phyloP scores from a whole-genome alignment of 2,329 filamentous ascomycete species.

The Beauveria asiatica region DNA sequence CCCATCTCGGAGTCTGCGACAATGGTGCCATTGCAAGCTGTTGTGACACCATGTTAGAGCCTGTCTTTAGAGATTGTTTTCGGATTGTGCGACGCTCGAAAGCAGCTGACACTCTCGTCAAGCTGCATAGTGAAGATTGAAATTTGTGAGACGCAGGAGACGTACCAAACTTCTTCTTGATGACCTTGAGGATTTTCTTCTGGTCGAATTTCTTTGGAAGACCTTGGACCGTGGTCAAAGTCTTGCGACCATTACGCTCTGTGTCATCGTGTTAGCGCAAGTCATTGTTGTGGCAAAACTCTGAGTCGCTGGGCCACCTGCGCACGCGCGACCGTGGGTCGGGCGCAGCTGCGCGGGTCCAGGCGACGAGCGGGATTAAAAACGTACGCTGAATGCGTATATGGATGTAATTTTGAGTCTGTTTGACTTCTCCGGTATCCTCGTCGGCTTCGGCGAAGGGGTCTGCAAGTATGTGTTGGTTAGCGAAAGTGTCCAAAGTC shows the following conservation, averaged over 20 bases:
- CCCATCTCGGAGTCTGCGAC: constrained; percentile 94
- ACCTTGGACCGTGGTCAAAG: constrained; percentile 98
- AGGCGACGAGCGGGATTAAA: constrained; percentile 8
- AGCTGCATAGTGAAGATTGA: neutral
- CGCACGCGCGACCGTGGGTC: constrained; percentile 5
- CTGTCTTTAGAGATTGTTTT: neutral
- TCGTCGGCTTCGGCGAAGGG: constrained; percentile 99
- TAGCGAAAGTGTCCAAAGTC: constrained; percentile 17
- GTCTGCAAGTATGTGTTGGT: constrained; percentile 49
- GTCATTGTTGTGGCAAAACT: neutral
- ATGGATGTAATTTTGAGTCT: constrained; percentile 97
- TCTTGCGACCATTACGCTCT: constrained; percentile 99
- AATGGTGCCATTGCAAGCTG: constrained; percentile 99
- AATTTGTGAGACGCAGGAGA: constrained; percentile 4
- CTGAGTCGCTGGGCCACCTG: neutral
- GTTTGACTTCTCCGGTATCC: constrained; percentile 91
- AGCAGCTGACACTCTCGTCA: neutral
- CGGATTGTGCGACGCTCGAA: neutral
- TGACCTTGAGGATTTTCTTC: constrained; percentile 99
- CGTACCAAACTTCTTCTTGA: constrained; percentile 98
- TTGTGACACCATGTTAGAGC: constrained; percentile 7
- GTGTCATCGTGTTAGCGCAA: constrained; percentile 31
- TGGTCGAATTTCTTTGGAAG: constrained; percentile 98
- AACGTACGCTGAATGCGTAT: constrained; percentile 97
- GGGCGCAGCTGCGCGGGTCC: neutral